Evolutionary conservation across 805 yeast species (phyloP), one percentile per base, ranked within the genome.

Genomic region (Yarrowia bubula): DNA sequence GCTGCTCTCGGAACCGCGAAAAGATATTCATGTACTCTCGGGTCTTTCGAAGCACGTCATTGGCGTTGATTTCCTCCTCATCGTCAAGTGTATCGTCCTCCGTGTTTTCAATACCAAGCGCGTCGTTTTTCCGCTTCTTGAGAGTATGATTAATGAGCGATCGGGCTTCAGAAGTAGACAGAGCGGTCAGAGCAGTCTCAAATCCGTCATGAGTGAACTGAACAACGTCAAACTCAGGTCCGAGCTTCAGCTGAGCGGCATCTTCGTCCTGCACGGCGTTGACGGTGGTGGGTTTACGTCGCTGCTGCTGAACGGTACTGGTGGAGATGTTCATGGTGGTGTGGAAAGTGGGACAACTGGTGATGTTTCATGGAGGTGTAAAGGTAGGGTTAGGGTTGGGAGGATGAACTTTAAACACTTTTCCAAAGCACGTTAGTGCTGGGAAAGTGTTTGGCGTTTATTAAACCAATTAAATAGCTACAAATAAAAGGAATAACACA

Each of bases 141-240:
- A 95, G 80, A 0, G 98, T 97, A 13, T 93, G 95, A 76, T 96
- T 87, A 68, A 95, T 90, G 71, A 95, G 80, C 65, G 95, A 82
- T 68, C 98, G 81, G 0, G 98, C 92, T 73, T 95, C 98, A 32
- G 96, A 87, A 55, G 92, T 78, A 75, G 92, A 93, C 70, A 95
- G 80, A 0, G 98, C 90, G 68, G 90, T 88, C 66, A 95, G 81
- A 68, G 87, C 89, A 66, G 86, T 87, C 65, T 83, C 84, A 66
- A 85, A 84, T 17, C 97, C 97, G 62, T 86, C 86, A 74, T 92
- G 92, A 68, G 90, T 87, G 41, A 87, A 77, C 74, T 92, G 98
- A 38, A 83, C 84, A 62, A 88, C 76, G 71, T 87, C 92, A 73
- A 95, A 95, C 77, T 95, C 99, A 32, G 96, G 93, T 9, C 99